These are phyloP conservation scores for Scedosporium apiospermum DNA, from an alignment of 2,329 filamentous ascomycete species.

Conservation along the genomic window DNA sequence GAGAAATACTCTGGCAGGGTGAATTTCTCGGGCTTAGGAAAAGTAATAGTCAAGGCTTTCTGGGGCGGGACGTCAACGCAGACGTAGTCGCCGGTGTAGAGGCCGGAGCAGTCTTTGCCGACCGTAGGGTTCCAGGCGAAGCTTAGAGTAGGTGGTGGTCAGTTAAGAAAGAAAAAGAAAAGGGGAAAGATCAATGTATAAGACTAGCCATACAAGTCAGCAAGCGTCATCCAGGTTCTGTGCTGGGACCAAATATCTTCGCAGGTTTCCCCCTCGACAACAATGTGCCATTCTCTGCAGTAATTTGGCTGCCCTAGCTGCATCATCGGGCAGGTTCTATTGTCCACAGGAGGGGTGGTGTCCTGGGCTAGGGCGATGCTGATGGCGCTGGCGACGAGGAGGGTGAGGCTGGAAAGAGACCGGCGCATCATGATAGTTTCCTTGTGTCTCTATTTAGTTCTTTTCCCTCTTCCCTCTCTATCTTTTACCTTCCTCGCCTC, in stretches of 20 bases:
- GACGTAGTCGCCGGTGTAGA: slow-evolving; percentile 9
- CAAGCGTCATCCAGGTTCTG: not conserved
- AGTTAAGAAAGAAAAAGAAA: too few species aligned
- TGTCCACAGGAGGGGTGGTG: not conserved
- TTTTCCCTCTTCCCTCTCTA: too few species aligned
- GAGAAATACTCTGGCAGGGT: slow-evolving; percentile 3
- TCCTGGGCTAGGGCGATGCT: too few species aligned
- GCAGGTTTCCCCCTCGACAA: not conserved
- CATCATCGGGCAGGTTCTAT: not conserved
- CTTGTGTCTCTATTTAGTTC: too few species aligned
- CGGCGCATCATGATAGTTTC: too few species aligned
- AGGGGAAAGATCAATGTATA: not conserved
- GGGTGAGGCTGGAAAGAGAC: too few species aligned
- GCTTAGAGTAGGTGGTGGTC: not conserved
- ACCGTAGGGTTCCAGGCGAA: slow-evolving; percentile 11
- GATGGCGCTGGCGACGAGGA: too few species aligned
- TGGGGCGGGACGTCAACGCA: not conserved
- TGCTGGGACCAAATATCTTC: not conserved
- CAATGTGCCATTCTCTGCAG: not conserved
- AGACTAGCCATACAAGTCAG: not conserved
- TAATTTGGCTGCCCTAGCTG: not conserved
- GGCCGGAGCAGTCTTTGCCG: slow-evolving; percentile 9
- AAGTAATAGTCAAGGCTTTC: not conserved
- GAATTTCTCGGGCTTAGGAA: not conserved
- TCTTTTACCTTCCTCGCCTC: too few species aligned